phyloP scores from a whole-genome alignment of 179 eudicot genomes.

The Nepenthes alata region DNA sequence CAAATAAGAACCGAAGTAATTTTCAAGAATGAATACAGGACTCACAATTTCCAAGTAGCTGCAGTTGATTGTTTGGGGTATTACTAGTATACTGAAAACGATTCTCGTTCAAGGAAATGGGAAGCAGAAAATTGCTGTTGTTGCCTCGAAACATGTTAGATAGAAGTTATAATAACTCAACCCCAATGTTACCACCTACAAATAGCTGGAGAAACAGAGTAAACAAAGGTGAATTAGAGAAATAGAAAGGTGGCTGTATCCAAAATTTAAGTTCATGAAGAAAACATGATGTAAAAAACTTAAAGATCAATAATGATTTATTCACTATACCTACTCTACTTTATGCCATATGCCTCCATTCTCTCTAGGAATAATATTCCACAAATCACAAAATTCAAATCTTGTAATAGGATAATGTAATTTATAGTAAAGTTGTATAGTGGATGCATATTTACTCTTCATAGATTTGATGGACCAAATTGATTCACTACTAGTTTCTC shows the following conservation, averaged over 20 bases:
- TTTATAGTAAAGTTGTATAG: too few species aligned
- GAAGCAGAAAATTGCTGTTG: conserved; percentile 37
- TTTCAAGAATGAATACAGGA: conserved; percentile 2
- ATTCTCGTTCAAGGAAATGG: conserved; percentile 55
- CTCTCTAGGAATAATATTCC: too few species aligned
- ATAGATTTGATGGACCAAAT: not conserved
- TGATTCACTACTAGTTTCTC: not conserved
- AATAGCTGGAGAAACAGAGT: too few species aligned
- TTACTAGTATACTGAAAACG: conserved; percentile 42
- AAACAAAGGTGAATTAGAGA: not conserved
- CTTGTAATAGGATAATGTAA: too few species aligned
- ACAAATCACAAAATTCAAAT: too few species aligned
- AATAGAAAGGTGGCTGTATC: not conserved
- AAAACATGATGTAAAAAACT: too few species aligned
- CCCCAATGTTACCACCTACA: not conserved
- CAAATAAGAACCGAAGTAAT: not conserved
- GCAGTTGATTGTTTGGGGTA: conserved; percentile 58
- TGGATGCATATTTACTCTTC: too few species aligned
- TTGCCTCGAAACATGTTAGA: conserved; percentile 60
- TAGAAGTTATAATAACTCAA: not conserved
- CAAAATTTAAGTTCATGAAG: too few species aligned
- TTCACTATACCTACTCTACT: too few species aligned
- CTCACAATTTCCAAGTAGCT: conserved; percentile 78
- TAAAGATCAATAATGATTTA: too few species aligned
- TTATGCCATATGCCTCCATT: too few species aligned